Evolutionary conservation across 1,284 basidiomycete species (phyloP).

Genomic region (Rhodotorula sp.): DNA sequence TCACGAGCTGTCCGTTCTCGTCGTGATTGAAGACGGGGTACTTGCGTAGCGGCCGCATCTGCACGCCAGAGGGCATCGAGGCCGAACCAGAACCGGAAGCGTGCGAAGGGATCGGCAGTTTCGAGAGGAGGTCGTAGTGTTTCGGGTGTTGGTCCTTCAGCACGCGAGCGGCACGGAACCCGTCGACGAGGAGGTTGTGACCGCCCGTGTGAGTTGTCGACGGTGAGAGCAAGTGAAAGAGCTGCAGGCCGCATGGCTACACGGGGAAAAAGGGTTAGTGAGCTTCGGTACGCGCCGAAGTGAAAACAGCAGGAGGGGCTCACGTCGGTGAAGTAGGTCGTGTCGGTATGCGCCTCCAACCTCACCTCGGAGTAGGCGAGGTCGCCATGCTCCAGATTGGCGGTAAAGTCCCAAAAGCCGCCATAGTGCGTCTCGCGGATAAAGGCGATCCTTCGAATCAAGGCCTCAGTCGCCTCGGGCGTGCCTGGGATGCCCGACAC

Average conservation of each 20-base stretch:
- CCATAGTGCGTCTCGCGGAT: constrained; percentile 91
- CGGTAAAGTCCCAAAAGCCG: constrained; percentile 95
- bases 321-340: constrained; percentile 59
- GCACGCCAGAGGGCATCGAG: constrained; percentile 64
- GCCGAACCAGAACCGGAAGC: constrained; percentile 75
- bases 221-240: constrained; percentile 83
- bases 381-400: constrained; percentile 85
- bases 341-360: constrained; percentile 90
- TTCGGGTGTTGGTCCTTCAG: constrained; percentile 71
- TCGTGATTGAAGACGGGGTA: constrained; percentile 59
- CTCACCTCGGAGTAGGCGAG: constrained; percentile 82
- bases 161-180: constrained; percentile 82
- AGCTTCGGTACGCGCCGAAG: background rate
- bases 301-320: background rate
- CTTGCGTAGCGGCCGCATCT: constrained; percentile 64
- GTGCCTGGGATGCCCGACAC: constrained; percentile 76
- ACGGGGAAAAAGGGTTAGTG: background rate
- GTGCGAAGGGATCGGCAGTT: constrained; percentile 72
- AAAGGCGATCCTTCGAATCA: constrained; percentile 74
- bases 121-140: constrained; percentile 69
- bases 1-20: constrained; percentile 62
- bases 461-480: constrained; percentile 76
- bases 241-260: constrained; percentile 86
- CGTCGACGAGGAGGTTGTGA: constrained; percentile 85
- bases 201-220: constrained; percentile 69